phyloP scores from a whole-genome alignment of 2,329 filamentous ascomycete species.

The Chrysoporthe cubensis region DNA sequence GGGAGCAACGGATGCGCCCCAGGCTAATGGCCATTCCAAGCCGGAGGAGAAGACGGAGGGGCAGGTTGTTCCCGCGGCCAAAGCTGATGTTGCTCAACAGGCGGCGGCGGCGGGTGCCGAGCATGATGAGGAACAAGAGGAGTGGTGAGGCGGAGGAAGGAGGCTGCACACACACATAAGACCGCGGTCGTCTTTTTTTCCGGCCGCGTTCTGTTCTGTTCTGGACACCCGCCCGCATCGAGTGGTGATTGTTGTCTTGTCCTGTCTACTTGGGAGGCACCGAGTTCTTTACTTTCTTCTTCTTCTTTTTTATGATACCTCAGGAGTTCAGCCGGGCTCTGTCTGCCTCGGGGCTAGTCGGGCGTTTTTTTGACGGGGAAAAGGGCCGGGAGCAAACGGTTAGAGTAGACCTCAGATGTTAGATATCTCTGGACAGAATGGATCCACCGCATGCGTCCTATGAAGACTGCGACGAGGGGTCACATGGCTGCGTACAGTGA shows the following conservation, averaged over 20 bases:
- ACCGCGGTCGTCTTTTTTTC: neutral
- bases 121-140: constrained; percentile 13
- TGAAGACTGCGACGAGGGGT: neutral
- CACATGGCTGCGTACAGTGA: neutral
- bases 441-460: neutral
- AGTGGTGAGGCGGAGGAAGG: constrained; percentile 11
- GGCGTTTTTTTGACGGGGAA: neutral
- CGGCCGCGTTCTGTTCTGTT: constrained; percentile 6
- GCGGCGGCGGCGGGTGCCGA: neutral
- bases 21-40: constrained; percentile 20
- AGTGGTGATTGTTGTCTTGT: neutral
- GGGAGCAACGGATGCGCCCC: constrained; percentile 12
- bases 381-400: constrained; percentile 9
- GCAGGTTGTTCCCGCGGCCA: neutral
- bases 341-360: neutral
- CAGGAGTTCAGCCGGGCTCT: constrained; percentile 13
- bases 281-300: constrained; percentile 17
- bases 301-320: constrained; percentile 29
- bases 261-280: constrained; percentile 20
- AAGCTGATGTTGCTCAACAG: neutral
- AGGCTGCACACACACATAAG: neutral
- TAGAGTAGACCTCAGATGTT: constrained; percentile 19
- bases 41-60: constrained; percentile 2
- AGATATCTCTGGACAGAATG: constrained; percentile 14
- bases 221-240: constrained; percentile 16